phyloP scores from a whole-genome alignment of 108 stramenopile species.

The Tribonema minus region DNA sequence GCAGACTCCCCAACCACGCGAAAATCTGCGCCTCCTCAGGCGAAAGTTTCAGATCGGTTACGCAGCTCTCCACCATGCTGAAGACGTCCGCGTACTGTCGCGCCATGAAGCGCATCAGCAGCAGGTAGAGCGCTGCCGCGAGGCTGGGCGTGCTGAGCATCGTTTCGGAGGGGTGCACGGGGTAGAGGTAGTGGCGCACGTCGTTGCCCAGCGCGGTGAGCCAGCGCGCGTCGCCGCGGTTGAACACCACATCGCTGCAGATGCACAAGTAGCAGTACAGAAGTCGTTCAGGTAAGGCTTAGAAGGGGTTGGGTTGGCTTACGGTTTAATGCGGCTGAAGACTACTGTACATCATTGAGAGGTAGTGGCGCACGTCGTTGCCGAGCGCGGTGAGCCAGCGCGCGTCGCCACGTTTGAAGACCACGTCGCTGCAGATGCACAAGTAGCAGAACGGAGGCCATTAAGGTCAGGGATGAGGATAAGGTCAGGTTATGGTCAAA shows the following conservation, averaged over 20 bases:
- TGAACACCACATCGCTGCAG: conserved; percentile 83
- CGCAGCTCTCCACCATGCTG: conserved; percentile 92
- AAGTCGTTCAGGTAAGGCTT: no score
- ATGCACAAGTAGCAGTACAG: no score
- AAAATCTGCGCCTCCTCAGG: conserved; percentile 74
- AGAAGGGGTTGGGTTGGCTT: no score
- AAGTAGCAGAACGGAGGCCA: no score
- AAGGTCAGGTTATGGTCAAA: no score
- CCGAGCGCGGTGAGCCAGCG: conserved; percentile 95
- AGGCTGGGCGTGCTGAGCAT: conserved; percentile 70
- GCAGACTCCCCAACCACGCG: conserved; percentile 44
- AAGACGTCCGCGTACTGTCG: conserved; percentile 89
- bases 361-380: conserved; percentile 81
- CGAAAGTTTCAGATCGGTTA: conserved; percentile 79
- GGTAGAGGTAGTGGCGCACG: conserved; percentile 89
- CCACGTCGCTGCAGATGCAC: conserved; percentile 81
- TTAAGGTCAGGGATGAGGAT: no score
- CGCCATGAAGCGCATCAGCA: conserved; percentile 91
- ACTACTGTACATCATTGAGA: no score
- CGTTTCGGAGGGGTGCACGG: conserved; percentile 67
- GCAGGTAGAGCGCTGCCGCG: conserved; percentile 91
- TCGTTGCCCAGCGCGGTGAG: conserved; percentile 87
- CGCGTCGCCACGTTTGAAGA: conserved; percentile 82
- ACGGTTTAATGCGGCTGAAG: no score
- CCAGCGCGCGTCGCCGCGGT: conserved; percentile 90